These are phyloP conservation scores for Dendrocalamus latiflorus DNA, from an alignment of 202 grass and related monocot genomes.

Conservation along the genomic window DNA sequence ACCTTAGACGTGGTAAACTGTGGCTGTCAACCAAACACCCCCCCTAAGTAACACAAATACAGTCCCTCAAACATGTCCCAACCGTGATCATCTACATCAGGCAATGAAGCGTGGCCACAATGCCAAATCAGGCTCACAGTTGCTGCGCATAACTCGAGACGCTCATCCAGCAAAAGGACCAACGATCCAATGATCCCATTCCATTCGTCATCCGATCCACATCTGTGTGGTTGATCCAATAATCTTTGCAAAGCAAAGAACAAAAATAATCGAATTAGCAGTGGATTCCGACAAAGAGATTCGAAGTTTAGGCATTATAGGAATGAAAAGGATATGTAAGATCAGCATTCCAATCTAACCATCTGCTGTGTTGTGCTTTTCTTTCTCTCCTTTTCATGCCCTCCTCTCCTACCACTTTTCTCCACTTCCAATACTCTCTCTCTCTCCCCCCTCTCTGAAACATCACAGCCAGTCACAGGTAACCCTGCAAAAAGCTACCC, in stretches of 20 bases:
- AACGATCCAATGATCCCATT: not conserved
- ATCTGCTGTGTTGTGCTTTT: constrained; percentile 37
- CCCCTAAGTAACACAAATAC: not conserved
- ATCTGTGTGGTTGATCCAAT: constrained; percentile 29
- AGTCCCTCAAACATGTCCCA: not conserved
- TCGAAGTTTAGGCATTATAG: constrained; percentile 40
- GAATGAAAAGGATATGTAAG: constrained; percentile 37
- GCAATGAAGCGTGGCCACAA: constrained; percentile 14
- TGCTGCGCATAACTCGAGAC: constrained; percentile 36
- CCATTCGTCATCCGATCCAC: too few relatives aligned
- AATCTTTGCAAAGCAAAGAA: constrained; percentile 15
- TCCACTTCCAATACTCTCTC: constrained; percentile 34
- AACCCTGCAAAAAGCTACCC: constrained; percentile 67
- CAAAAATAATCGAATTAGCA: constrained; percentile 24
- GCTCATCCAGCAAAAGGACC: constrained; percentile 7
- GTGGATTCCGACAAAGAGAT: constrained; percentile 26
- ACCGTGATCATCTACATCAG: not conserved
- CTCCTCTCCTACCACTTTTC: constrained; percentile 35
- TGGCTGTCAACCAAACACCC: too few relatives aligned
- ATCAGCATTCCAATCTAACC: constrained; percentile 58
- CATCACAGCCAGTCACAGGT: constrained; percentile 42
- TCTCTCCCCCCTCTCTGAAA: constrained; percentile 9
- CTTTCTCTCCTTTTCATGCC: constrained; percentile 84
- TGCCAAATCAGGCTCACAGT: constrained; percentile 18
- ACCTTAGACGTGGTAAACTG: too few relatives aligned